A percentile compares a stretch with the other conserved stretches of the same genome.
phyloP scores from a whole-genome alignment of 139 green algal genomes.

The Diplosphaera chodatii region DNA sequence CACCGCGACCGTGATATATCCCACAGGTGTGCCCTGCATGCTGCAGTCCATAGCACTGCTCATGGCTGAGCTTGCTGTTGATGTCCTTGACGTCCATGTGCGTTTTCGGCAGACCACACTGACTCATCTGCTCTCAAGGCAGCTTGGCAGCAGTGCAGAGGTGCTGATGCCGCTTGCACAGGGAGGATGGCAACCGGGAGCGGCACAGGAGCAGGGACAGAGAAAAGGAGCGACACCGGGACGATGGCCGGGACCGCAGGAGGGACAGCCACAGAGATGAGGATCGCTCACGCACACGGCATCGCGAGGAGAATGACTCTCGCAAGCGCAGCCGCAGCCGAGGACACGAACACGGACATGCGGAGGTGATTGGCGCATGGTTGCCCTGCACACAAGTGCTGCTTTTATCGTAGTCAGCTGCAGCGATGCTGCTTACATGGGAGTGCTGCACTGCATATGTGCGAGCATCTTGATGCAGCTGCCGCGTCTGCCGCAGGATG shows the following conservation, averaged over 20 bases:
- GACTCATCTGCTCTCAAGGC: too few relatives aligned
- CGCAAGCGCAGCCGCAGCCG: not conserved
- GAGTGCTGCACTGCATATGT: too few relatives aligned
- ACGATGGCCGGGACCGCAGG: too few relatives aligned
- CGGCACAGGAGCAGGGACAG: constrained; percentile 2
- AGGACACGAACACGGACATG: not conserved
- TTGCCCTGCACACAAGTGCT: not conserved
- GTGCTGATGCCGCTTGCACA: too few relatives aligned
- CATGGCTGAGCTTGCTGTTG: too few relatives aligned
- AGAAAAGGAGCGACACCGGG: not conserved
- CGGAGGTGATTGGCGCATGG: not conserved
- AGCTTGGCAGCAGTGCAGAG: too few relatives aligned
- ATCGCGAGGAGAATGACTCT: not conserved
- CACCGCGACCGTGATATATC: not conserved
- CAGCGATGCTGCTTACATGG: too few relatives aligned
- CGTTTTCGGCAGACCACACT: too few relatives aligned
- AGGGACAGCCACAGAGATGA: too few relatives aligned
- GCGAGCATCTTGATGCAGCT: not conserved
- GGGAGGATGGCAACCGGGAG: constrained; percentile 1
- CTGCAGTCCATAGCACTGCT: constrained; percentile 1
- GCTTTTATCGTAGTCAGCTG: not conserved
- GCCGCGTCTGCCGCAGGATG: not conserved
- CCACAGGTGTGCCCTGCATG: too few relatives aligned
- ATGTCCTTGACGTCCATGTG: too few relatives aligned
- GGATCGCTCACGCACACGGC: too few relatives aligned